These are phyloP conservation scores for Dipteronia sinensis DNA, from an alignment of 345 rosid genomes.

Conservation along the genomic window DNA sequence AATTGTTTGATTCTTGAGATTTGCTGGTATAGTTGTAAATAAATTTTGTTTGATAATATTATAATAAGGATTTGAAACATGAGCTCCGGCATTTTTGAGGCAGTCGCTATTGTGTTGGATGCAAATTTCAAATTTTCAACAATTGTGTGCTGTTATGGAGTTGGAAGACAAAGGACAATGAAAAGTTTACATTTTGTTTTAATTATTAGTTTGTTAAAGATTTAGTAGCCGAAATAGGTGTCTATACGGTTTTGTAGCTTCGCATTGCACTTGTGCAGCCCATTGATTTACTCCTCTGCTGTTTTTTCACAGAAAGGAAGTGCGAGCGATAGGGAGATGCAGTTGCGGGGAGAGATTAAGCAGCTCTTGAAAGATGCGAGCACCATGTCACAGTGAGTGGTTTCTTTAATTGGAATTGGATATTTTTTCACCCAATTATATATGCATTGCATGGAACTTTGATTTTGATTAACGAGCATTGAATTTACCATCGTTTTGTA, in stretches of 20 bases:
- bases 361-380: slow-evolving; percentile 74
- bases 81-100: not conserved
- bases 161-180: not conserved
- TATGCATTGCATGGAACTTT: not conserved
- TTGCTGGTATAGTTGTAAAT: not conserved
- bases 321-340: slow-evolving; percentile 44
- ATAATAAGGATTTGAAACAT: not conserved
- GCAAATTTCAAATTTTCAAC: not conserved
- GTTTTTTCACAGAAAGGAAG: slow-evolving; percentile 48
- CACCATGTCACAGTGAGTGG: slow-evolving; percentile 70
- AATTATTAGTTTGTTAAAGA: too few relatives aligned
- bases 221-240: too few relatives aligned
- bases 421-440: not conserved
- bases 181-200: too few relatives aligned
- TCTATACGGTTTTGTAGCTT: not conserved
- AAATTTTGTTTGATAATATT: not conserved
- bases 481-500: not conserved
- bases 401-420: not conserved
- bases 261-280: not conserved
- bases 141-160: not conserved
- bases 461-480: not conserved
- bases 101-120: not conserved
- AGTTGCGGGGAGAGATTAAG: slow-evolving; percentile 68
- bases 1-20: not conserved
- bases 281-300: not conserved